Base-by-base conservation (phyloP, 768 basidiomycete genomes). In the Saitozyma sp. region DNA sequence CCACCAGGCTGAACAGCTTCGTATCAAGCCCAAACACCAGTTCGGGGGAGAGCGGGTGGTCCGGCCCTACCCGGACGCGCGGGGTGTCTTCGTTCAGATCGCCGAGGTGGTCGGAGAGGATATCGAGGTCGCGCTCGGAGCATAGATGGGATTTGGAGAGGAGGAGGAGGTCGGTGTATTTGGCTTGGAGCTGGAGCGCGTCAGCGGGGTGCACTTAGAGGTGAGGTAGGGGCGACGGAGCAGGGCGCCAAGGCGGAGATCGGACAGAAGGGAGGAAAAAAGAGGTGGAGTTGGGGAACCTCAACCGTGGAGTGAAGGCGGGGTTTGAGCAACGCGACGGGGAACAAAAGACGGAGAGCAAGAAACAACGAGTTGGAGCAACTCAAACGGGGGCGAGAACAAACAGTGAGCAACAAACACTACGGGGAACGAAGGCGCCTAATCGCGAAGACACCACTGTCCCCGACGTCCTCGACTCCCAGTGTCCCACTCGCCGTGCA, bases 101-200 rank as follows among this genome's bases (percentile, higher is more conserved):
- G 78, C 89, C 83, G 13, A 97, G 84, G 67, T 92, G 89, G 77
- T 97, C 94, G 46, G 92, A 79, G 17, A 96, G 89, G 54, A 85
- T 80, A 77, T 96, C 94, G 48, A 93, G 83, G 50, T 85, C 83
- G 42, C 88, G 85, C 62, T 91, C 91, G 6, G 89, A 84, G 48
- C 78, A 84, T 61, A 89, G 85, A 67, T 95, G 91, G 87, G 89
- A 92, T 83, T 97, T 96, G 69, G 93, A 94, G 87, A 97, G 85
- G 38, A 97, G 82, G 61, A 97, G 86, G 45, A 94, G 83, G 76
- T 97, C 94, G 3, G 93, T 92, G 77, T 95, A 97, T 73, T 89
- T 89, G n/a, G 94, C 90, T 71, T 77, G 78, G 17, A 80, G 71
- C 78, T 81, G 91, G 17, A 37, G 8, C 17, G 29, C 16, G 46